phyloP scores from a whole-genome alignment of 768 basidiomycete species.

The Lactarius hengduanensis region DNA sequence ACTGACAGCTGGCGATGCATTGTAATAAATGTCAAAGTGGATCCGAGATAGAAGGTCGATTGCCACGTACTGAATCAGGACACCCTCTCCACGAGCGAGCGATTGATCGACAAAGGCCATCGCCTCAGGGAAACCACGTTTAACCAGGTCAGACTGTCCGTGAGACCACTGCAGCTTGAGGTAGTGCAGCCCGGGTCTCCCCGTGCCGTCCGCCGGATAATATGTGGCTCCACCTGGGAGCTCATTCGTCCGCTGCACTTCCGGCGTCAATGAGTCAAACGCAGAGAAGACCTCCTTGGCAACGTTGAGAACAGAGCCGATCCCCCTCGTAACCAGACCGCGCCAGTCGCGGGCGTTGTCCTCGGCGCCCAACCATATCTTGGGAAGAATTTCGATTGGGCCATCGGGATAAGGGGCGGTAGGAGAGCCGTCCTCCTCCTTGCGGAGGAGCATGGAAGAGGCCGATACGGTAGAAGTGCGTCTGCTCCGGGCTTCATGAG shows the following conservation, averaged over 20 bases:
- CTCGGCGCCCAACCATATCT: conserved; percentile 88
- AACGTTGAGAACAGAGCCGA: conserved; percentile 84
- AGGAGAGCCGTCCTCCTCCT: conserved; percentile 56
- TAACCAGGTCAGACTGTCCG: conserved; percentile 86
- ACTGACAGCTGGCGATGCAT: conserved; percentile 70
- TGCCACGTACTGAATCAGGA: conserved; percentile 76
- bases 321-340: conserved; percentile 64
- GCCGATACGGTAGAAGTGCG: conserved; percentile 70
- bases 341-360: conserved; percentile 87
- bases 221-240: conserved; percentile 57
- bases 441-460: conserved; percentile 59
- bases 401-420: conserved; percentile 74
- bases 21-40: conserved; percentile 9
- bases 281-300: conserved; percentile 87
- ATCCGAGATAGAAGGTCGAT: conserved; percentile 8
- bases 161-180: conserved; percentile 92
- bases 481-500: conserved; percentile 43
- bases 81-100: conserved; percentile 69
- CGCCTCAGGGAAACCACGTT: conserved; percentile 72
- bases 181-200: conserved; percentile 80
- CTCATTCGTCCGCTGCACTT: conserved; percentile 53
- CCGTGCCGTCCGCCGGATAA: conserved; percentile 66
- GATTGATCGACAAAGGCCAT: conserved; percentile 82
- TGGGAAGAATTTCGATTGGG: conserved; percentile 80
- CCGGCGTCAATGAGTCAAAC: conserved; percentile 47